phyloP scores from a whole-genome alignment of 768 basidiomycete genomes.

The Lanmaoa pseudosensibilis region DNA sequence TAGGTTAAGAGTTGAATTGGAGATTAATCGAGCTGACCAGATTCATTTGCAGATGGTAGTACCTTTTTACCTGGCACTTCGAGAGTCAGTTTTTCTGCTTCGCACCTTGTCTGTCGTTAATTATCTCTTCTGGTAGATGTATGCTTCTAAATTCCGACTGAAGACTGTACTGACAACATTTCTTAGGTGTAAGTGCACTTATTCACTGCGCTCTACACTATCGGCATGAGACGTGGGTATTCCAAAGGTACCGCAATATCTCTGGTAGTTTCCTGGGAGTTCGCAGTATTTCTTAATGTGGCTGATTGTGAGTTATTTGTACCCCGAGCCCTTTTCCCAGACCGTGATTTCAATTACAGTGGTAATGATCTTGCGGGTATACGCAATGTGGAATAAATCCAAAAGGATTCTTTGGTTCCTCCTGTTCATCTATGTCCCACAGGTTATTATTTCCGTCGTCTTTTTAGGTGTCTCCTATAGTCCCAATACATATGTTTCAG shows the following conservation, averaged over 20 bases:
- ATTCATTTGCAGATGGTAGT: neutral
- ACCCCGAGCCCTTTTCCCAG: too few relatives aligned
- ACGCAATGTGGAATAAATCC: neutral
- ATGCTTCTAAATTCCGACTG: neutral
- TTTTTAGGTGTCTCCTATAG: neutral
- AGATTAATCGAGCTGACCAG: neutral
- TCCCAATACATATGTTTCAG: neutral
- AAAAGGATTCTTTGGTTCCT: neutral
- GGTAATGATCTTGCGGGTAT: neutral
- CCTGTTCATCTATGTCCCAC: neutral
- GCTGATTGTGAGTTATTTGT: conserved; percentile 3
- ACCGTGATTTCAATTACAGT: neutral
- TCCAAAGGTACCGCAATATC: neutral
- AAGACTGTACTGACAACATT: neutral
- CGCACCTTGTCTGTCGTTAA: too few relatives aligned
- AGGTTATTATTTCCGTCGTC: neutral
- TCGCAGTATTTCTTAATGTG: neutral
- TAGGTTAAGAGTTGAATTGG: neutral
- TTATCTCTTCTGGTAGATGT: neutral
- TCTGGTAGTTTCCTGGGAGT: neutral
- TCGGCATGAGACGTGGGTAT: neutral
- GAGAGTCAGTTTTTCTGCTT: neutral
- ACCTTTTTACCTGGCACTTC: neutral
- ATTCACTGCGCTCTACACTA: neutral
- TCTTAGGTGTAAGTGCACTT: conserved; percentile 6